Conservation (phyloP, 139 green algal genomes). For the Gonium pectorale region DNA sequence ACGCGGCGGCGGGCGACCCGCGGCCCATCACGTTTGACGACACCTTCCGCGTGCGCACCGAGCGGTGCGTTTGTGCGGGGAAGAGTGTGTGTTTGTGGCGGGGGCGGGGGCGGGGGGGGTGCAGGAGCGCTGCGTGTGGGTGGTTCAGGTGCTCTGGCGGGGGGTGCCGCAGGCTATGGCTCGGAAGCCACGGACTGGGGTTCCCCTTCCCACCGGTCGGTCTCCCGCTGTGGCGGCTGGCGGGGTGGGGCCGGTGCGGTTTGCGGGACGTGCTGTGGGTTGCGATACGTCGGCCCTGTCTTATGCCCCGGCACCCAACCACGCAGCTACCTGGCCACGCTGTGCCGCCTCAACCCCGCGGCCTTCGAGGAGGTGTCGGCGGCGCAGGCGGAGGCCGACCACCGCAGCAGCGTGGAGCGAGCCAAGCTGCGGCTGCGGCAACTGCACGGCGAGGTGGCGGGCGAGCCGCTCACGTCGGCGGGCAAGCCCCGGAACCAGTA, state of each 20-base stretch:
- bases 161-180: too few relatives aligned
- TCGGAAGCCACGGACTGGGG: too few relatives aligned
- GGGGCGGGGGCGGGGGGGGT: too few relatives aligned
- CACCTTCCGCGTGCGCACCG: conserved; percentile 8
- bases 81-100: too few relatives aligned
- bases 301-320: background rate
- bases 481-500: conserved; percentile 36
- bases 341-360: conserved; percentile 9
- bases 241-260: too few relatives aligned
- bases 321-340: conserved; percentile 19
- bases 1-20: background rate
- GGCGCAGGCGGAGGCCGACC: conserved; percentile 29
- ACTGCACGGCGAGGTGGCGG: conserved; percentile 42
- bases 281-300: too few relatives aligned
- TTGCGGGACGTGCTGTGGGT: too few relatives aligned
- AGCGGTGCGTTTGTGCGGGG: conserved; percentile 3
- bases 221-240: too few relatives aligned
- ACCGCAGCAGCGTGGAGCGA: conserved; percentile 20
- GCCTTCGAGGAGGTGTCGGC: conserved; percentile 38
- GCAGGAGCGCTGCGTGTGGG: too few relatives aligned
- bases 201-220: too few relatives aligned
- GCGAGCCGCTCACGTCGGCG: conserved; percentile 20
- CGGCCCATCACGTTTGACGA: background rate
- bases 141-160: too few relatives aligned
- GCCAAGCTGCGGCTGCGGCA: conserved; percentile 41